Evolutionary conservation across 257 asterid genomes (phyloP).

Genomic region (Anisodus tanguticus): DNA sequence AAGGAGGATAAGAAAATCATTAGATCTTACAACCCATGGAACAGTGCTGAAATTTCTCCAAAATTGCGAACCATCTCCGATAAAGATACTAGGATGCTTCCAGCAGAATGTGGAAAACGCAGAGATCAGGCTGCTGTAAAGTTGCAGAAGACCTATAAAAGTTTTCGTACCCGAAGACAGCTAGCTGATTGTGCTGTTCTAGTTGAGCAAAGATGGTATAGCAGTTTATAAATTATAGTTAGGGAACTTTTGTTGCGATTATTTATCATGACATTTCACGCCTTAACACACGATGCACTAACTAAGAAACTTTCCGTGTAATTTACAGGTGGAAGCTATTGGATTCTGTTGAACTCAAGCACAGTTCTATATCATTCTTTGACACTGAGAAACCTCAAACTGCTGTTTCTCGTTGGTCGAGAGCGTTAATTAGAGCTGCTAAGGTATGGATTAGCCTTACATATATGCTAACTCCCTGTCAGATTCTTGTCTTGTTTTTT

Average conservation of each 20-base stretch:
- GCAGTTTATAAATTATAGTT: background rate
- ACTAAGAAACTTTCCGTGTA: slow-evolving; percentile 19
- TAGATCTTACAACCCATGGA: slow-evolving; percentile 30
- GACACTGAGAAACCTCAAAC: slow-evolving; percentile 76
- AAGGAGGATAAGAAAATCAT: slow-evolving; percentile 31
- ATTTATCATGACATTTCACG: background rate
- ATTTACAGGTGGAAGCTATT: slow-evolving; percentile 82
- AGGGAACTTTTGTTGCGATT: background rate
- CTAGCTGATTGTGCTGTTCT: slow-evolving; percentile 91
- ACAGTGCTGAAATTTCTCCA: slow-evolving; percentile 1
- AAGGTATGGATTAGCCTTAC: slow-evolving; percentile 48
- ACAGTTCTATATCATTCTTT: slow-evolving; percentile 69
- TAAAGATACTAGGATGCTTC: background rate
- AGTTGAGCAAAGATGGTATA: slow-evolving; percentile 61
- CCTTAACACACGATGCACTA: background rate
- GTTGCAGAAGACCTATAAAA: slow-evolving; percentile 71
- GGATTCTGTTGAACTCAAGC: slow-evolving; percentile 79
- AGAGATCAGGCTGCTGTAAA: slow-evolving; percentile 67
- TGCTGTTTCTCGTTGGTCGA: slow-evolving; percentile 80
- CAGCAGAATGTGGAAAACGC: background rate
- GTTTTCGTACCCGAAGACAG: slow-evolving; percentile 78
- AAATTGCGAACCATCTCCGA: slow-evolving; percentile 9
- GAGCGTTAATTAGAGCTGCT: slow-evolving; percentile 77
- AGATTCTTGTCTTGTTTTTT: background rate
- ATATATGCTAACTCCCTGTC: background rate